Evolutionary conservation across 257 asterid genomes (phyloP).

Genomic region (Salvia splendens): DNA sequence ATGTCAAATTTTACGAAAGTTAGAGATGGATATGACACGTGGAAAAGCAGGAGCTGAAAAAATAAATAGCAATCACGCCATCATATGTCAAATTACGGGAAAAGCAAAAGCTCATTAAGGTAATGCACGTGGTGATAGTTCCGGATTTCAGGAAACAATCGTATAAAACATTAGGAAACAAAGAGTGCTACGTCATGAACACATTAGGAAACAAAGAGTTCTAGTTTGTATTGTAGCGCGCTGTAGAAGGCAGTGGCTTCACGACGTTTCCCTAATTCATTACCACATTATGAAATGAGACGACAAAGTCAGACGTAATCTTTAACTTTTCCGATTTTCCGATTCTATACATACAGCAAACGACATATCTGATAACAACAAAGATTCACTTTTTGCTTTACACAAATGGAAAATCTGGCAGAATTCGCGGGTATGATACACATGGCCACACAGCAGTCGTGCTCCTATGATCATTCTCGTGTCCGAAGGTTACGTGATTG

Average conservation of each 20-base stretch:
- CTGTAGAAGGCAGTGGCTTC: conserved; percentile 21
- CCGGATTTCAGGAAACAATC: background rate
- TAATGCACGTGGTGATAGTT: background rate
- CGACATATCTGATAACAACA: conserved; percentile 27
- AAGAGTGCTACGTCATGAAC: conserved; percentile 13
- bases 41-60: background rate
- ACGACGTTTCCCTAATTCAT: conserved; percentile 9
- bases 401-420: background rate
- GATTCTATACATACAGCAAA: conserved; percentile 19
- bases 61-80: conserved; percentile 1
- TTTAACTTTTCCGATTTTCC: conserved; percentile 2
- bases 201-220: background rate
- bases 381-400: conserved; percentile 15
- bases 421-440: background rate
- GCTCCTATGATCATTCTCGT: background rate
- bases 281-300: conserved; percentile 20
- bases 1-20: background rate
- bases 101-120: background rate
- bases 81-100: background rate
- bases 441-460: background rate
- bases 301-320: background rate
- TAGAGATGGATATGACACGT: background rate
- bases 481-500: background rate
- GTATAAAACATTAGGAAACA: conserved; percentile 8
- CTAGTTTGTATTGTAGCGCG: conserved; percentile 24